Evolutionary conservation across 2,329 filamentous ascomycete species (phyloP), one percentile per base, ranked within the genome.

Genomic region (Huntiella savannae): DNA sequence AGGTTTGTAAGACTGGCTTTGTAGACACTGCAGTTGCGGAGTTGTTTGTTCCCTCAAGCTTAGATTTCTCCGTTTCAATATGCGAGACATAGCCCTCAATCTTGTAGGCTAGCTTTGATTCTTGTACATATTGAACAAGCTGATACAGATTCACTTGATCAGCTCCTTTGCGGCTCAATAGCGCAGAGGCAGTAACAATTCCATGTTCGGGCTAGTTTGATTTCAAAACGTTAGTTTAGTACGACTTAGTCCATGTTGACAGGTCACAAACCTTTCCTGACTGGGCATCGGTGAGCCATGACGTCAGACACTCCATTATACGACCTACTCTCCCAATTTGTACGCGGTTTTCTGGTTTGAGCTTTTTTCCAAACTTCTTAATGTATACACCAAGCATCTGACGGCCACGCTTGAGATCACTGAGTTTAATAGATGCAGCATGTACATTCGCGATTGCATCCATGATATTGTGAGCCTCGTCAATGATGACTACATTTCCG

Each of bases 391-490:
- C 79, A 1, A 98, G 67, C 62, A 93, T 86, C 42, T 70, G 69
- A 45, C 83, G 73, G 2, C 81, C 83, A 49, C 72, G 70, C 43
- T 74, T 74, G 13, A 96, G 65, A 51, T 95, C 86, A 19, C 65
- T 65, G 3, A 93, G 64, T 2, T 74, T 75, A 15, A 96, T 70
- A 33, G 82, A 75, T 0, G 84, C 75, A 0, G 87, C 87, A 58
- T 95, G 78, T 33, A 94, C 91, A 40, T 78, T 80, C 12, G 84
- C 75, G 40, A 98, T 84, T 0, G 88, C 86, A 59, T 95, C 87
- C 80, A 95, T 94, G 45, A 98, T 73, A 57, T 98, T 98, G 59
- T 98, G 91, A 0, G 91, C 91, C 64, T 98, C 91, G 54, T 98
- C 91, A 41, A 98, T 83, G 19, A 98, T 82, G n/a, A 98, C 77